Evolutionary conservation across 768 basidiomycete genomes (phyloP), one percentile per base, ranked within the genome.

Genomic region (Dioszegia crocea): DNA sequence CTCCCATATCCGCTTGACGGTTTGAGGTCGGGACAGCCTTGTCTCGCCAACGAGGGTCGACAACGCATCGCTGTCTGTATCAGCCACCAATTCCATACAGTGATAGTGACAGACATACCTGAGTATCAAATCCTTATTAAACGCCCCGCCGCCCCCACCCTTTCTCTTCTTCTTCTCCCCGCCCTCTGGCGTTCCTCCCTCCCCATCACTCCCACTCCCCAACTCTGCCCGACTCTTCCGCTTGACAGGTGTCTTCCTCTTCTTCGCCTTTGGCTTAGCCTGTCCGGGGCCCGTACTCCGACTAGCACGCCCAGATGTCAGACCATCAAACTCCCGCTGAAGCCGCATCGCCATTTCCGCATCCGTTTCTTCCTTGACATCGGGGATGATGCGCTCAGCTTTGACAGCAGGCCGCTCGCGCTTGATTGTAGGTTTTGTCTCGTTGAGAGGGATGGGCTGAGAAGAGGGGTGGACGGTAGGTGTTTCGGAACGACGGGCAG

Each of bases 1-100:
- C 12, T 83, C 84, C 92, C 92, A 96, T 11, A 96, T 79, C 56
- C 84, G 84, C 75, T 94, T 94, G 46, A 96, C 92, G 40, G 89
- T 87, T 72, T 92, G 89, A 4, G 90, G 89, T 26, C 92, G 85
- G 40, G 91, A 89, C 47, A 92, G 77, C 67, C 82, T 84, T 23
- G 85, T 83, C 38, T 81, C 80, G 21, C 84, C 80, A n/a, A 90
- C 76, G 24, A 96, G 78, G 12, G 82, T 82, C 1, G 88, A 84
- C 24, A 96, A 79, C 17, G 89, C 85, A 64, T 82, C 85, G 66
- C 91, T 93, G 63, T 0, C 33, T 6, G 29, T 2, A 14, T 39
- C 48, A 56, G 43, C 61, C 33, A 33, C 14, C 33, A 33, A 6
- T 6, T 14, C 14, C 8, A 33, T 33, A 33, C 33, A 6, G 14